Evolutionary conservation across 2,329 filamentous ascomycete genomes (phyloP).

Genomic region (Trichoderma afroharzianum): DNA sequence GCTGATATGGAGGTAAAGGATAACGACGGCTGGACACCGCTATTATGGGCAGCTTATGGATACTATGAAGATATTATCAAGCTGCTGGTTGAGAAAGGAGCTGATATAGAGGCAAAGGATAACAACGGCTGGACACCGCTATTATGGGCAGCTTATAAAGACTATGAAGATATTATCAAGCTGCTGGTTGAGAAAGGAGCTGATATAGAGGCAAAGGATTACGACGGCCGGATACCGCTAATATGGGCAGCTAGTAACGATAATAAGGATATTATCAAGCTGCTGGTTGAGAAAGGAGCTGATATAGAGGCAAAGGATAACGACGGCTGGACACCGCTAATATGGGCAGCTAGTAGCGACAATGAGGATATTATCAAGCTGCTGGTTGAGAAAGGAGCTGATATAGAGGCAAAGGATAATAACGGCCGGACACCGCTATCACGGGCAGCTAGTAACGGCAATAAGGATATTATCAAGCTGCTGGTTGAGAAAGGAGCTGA

Average conservation of each 20-base stretch:
- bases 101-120: background rate
- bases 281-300: background rate
- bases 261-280: background rate
- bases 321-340: too few species aligned
- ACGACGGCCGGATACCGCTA: too few species aligned
- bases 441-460: rapidly evolving
- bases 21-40: background rate
- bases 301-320: background rate
- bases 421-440: too few species aligned
- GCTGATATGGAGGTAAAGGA: background rate
- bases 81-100: background rate
- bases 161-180: rapidly evolving
- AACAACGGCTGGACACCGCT: background rate
- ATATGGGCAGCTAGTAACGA: too few species aligned
- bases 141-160: background rate
- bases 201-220: background rate
- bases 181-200: background rate
- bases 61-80: rapidly evolving
- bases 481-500: too few species aligned
- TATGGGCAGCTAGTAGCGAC: rapidly evolving
- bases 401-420: too few species aligned
- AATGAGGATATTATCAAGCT: too few species aligned
- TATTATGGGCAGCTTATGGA: background rate
- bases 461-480: too few species aligned
- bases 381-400: too few species aligned